A percentile compares a stretch with the other conserved stretches of the same genome.
phyloP scores from a whole-genome alignment of 1,139 yeast genomes.

The Pichia sp. region DNA sequence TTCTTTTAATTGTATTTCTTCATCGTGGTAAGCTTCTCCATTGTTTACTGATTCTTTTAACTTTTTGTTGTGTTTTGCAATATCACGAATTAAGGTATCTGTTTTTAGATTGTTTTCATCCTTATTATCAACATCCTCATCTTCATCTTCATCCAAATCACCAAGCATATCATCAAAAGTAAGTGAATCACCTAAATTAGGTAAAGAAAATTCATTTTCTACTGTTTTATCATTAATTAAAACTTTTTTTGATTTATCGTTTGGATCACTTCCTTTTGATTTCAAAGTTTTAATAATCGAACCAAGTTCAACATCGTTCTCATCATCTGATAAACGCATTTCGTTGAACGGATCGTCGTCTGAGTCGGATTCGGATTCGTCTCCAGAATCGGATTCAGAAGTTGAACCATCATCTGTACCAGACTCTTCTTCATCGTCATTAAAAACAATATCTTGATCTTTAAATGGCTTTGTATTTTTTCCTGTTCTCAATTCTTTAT shows the following conservation, averaged over 20 bases:
- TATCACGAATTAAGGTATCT: slow-evolving; percentile 9
- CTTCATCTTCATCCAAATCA: slow-evolving; percentile 40
- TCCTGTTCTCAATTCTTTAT: slow-evolving; percentile 33
- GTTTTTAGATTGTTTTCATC: slow-evolving; percentile 5
- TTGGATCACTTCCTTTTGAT: slow-evolving; percentile 26
- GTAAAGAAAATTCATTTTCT: slow-evolving; percentile 69
- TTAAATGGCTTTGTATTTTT: neutral
- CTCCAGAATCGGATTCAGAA: slow-evolving; percentile 26
- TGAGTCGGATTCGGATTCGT: slow-evolving; percentile 25
- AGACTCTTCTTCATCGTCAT: slow-evolving; percentile 24
- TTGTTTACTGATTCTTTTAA: slow-evolving; percentile 1
- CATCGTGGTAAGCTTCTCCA: slow-evolving; percentile 25
- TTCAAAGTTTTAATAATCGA: slow-evolving; percentile 26
- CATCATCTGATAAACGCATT: slow-evolving; percentile 21
- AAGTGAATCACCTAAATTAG: slow-evolving; percentile 51
- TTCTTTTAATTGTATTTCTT: slow-evolving; percentile 20
- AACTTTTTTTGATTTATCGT: slow-evolving; percentile 35
- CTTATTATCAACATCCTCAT: slow-evolving; percentile 32
- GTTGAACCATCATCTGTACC: slow-evolving; percentile 23
- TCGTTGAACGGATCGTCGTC: slow-evolving; percentile 28
- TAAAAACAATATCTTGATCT: slow-evolving; percentile 30
- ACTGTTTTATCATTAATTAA: slow-evolving; percentile 47
- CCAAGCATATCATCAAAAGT: slow-evolving; percentile 72
- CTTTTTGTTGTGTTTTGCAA: slow-evolving; percentile 8
- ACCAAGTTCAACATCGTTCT: slow-evolving; percentile 22